Evolutionary conservation across 2,329 filamentous ascomycete genomes (phyloP), one percentile per base, ranked within the genome.

Genomic region (Penicillium sp.): DNA sequence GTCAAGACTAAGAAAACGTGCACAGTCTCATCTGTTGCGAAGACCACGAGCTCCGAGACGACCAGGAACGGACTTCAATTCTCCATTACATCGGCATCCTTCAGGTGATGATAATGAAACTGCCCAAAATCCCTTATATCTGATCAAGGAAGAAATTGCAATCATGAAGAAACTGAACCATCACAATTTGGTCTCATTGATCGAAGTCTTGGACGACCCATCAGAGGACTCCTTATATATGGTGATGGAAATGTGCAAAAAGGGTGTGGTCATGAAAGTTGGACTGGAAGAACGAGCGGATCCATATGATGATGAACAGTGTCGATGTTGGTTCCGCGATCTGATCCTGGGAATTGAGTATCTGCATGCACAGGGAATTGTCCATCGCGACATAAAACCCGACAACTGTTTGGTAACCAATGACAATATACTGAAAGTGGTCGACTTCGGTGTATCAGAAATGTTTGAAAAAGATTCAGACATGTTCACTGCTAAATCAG

Each of bases 111-210:
- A 73, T 19, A 74, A 79, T 54, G 78, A 81, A 57, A 76, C 79
- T 42, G 81, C 81, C 40, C 87, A 89, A 69, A 87, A 87, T 62
- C 84, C 93, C 0, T 79, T 97, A 11, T 89, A 89, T 67, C 78
- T 97, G 56, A 97, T 99, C 71, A 89, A 91, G 57, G 90, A 96
- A 72, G 94, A 99, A 74, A 94, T 97, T 66, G 94, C 94, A 55
- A 95, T 97, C 69, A 97, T 99, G 92, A 99, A 97, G 79, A 97
- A 97, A 76, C 81, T 97, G 43, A 87, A 97, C 68, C 94, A 99
- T 68, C 88, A 86, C 27, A 99, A 97, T 68, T 79, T 99, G n/a
- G 93, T 97, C 13, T 86, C 89, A 42, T 78, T 99, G 47, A 90
- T 96, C 61, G 94, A 99, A 74, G 94, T 99, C 3, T 79, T 99